These are phyloP conservation scores for Phytophthora meadii DNA, from an alignment of 352 stramenopile genomes.

Conservation along the genomic window DNA sequence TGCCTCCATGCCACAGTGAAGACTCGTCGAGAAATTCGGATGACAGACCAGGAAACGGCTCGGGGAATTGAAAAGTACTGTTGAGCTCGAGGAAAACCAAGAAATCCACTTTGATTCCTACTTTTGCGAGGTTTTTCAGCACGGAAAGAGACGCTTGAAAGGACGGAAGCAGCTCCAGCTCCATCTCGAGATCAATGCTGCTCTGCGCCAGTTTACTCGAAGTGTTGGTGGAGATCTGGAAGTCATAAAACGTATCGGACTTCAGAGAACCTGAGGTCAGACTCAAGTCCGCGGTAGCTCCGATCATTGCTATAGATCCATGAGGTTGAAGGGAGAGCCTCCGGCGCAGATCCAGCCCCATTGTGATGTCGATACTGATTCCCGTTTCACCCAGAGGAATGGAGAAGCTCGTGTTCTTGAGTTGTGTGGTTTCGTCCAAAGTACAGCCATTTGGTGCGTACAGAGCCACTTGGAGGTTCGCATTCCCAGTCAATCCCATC, in stretches of 20 bases:
- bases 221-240: conserved; percentile 28
- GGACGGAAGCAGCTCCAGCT: conserved; percentile 21
- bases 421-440: conserved; percentile 31
- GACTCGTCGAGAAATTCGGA: conserved; percentile 26
- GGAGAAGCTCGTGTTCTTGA: conserved; percentile 29
- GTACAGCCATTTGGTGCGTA: conserved; percentile 32
- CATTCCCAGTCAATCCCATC: conserved; percentile 26
- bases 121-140: conserved; percentile 21
- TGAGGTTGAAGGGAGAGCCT: conserved; percentile 33
- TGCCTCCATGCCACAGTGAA: conserved; percentile 29
- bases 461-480: conserved; percentile 29
- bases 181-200: conserved; percentile 29
- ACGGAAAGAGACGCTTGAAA: conserved; percentile 31
- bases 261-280: conserved; percentile 24
- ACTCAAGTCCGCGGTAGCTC: conserved; percentile 16
- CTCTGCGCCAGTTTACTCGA: conserved; percentile 35
- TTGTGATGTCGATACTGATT: conserved; percentile 25
- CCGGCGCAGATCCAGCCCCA: conserved; percentile 27
- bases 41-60: conserved; percentile 23
- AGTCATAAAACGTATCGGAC: conserved; percentile 25
- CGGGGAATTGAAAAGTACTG: conserved; percentile 30
- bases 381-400: conserved; percentile 29
- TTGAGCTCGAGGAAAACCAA: conserved; percentile 31
- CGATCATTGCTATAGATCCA: conserved; percentile 22
- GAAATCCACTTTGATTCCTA: conserved; percentile 31